These are phyloP conservation scores for Blastocystis hominis DNA, from an alignment of 352 stramenopile species.

Conservation along the genomic window DNA sequence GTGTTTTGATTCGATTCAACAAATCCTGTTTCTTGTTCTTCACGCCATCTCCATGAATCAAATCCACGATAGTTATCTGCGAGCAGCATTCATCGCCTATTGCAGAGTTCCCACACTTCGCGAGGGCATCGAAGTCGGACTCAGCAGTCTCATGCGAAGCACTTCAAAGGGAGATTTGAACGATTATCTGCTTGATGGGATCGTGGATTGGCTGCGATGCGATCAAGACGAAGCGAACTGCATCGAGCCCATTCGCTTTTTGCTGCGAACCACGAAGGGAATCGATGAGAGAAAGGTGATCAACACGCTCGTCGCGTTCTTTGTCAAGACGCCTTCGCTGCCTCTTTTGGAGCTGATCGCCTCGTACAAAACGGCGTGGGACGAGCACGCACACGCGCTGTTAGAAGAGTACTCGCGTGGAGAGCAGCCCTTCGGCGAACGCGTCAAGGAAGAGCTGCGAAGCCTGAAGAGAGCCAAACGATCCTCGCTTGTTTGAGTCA, in stretches of 20 bases:
- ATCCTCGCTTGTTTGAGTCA: neutral
- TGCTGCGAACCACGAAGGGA: neutral
- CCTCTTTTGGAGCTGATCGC: neutral
- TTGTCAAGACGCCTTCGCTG: neutral
- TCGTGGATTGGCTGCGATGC: neutral
- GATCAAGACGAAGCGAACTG: neutral
- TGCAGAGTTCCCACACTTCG: neutral
- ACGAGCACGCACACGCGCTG: neutral
- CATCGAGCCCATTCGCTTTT: neutral
- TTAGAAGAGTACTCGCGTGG: neutral
- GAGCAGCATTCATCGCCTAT: neutral
- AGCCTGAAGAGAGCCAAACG: neutral
- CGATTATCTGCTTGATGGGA: neutral
- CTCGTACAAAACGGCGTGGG: neutral
- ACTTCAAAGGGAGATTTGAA: neutral
- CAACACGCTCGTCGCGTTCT: neutral
- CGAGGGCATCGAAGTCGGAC: neutral
- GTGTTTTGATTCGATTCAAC: neutral
- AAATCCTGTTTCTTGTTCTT: neutral
- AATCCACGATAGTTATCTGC: neutral
- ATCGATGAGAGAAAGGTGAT: neutral
- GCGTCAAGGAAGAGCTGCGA: neutral
- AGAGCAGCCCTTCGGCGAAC: neutral
- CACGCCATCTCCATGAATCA: neutral
- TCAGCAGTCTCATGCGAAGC: neutral